Conservation (phyloP, 225 moss, liverwort and hornwort genomes). For the Pseudisothecium myosuroides region DNA sequence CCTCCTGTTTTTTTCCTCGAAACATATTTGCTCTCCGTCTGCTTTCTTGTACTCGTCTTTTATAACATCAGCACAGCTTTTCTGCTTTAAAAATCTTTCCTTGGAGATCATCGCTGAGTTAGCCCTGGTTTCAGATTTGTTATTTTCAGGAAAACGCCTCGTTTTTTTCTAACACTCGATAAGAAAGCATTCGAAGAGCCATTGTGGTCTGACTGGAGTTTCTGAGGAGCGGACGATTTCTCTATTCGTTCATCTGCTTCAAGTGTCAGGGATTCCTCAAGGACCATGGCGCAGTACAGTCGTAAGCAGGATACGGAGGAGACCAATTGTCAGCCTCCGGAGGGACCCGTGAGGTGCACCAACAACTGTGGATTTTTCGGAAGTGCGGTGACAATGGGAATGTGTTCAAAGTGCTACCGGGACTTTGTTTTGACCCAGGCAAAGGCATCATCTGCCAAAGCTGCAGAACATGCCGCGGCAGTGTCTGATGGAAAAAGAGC, state of each 20-base stretch:
- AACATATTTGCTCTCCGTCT: not conserved
- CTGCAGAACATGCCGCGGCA: not conserved
- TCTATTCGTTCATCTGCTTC: not conserved
- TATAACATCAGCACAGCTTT: not conserved
- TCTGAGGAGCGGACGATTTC: not conserved
- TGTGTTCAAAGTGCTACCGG: constrained; percentile 88
- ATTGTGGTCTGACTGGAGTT: not conserved
- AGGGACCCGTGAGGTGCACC: constrained; percentile 82
- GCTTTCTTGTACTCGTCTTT: not conserved
- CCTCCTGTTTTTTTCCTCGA: not conserved
- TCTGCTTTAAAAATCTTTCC: not conserved
- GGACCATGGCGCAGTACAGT: constrained; percentile 82
- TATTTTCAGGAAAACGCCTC: not conserved
- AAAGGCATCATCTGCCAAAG: constrained; percentile 50
- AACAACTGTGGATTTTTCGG: constrained; percentile 98
- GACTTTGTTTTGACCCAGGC: constrained; percentile 74
- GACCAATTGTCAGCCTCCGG: constrained; percentile 85
- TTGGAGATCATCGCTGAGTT: not conserved
- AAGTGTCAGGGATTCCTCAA: not conserved
- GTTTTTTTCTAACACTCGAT: not conserved
- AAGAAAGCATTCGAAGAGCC: not conserved
- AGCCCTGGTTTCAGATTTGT: not conserved
- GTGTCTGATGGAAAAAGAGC: not conserved
- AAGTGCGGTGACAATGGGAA: constrained; percentile 56
- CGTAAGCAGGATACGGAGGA: constrained; percentile 87